phyloP scores from a whole-genome alignment of 441 rosid genomes.

The Daphne laureola region DNA sequence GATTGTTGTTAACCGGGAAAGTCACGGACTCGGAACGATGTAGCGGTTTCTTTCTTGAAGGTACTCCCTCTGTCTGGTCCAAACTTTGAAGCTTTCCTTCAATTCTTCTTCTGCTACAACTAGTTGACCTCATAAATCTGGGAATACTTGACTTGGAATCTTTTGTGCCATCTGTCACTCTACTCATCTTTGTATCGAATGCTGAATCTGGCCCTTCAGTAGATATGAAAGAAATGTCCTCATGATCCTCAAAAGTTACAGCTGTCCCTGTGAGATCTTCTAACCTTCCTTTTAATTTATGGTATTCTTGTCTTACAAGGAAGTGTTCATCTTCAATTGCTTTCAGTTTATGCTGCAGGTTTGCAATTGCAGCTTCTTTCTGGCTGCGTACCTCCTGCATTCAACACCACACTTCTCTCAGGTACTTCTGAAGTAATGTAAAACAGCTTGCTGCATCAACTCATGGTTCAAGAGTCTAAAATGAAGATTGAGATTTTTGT shows the following conservation, averaged over 20 bases:
- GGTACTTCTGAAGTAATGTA: background rate
- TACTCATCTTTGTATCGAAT: conserved; percentile 17
- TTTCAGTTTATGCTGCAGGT: conserved; percentile 39
- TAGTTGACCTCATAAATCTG: conserved; percentile 69
- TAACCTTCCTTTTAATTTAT: conserved; percentile 29
- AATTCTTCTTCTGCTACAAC: conserved; percentile 52
- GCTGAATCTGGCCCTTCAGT: conserved; percentile 25
- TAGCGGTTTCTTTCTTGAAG: conserved; percentile 30
- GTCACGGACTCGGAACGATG: conserved; percentile 47
- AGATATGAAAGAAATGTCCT: conserved; percentile 19
- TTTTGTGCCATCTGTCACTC: conserved; percentile 21
- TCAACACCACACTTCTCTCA: no score
- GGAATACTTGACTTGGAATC: conserved; percentile 37
- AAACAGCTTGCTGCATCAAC: conserved; percentile 3
- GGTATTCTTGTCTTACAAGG: conserved; percentile 27
- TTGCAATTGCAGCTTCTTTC: conserved; percentile 44
- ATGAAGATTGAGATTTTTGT: conserved; percentile 6
- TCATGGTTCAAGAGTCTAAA: conserved; percentile 5
- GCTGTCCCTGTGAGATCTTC: conserved; percentile 35
- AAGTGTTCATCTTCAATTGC: conserved; percentile 50
- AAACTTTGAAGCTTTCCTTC: conserved; percentile 26
- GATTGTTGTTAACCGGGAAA: conserved; percentile 36
- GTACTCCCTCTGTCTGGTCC: conserved; percentile 18
- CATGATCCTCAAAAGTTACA: conserved; percentile 22
- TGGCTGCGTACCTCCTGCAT: conserved; percentile 40